Conservation (phyloP, 2,329 filamentous ascomycete genomes). For the Orbilia javanica region DNA sequence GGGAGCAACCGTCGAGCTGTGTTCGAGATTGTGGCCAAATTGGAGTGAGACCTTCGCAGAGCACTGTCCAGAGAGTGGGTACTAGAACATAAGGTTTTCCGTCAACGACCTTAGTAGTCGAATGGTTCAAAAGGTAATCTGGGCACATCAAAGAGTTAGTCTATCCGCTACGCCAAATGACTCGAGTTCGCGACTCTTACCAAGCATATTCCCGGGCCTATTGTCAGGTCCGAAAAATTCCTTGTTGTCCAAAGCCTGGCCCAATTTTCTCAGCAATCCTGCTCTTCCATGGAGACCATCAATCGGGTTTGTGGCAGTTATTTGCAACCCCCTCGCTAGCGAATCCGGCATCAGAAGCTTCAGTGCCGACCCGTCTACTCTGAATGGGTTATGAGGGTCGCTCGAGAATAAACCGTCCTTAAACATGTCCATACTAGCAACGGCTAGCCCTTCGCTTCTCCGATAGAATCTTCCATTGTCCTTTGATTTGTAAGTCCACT, state of each 20-base stretch:
- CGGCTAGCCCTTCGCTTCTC: conserved; percentile 88
- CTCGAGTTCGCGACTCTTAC: conserved; percentile 68
- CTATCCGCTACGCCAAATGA: background rate
- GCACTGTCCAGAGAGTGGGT: conserved; percentile 87
- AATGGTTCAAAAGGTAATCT: conserved; percentile 95
- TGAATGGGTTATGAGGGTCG: conserved; percentile 81
- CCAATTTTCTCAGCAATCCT: conserved; percentile 80
- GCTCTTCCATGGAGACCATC: conserved; percentile 87
- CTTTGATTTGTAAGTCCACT: conserved; percentile 92
- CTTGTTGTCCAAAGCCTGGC: conserved; percentile 79
- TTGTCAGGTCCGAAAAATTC: conserved; percentile 87
- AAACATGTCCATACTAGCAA: conserved; percentile 71
- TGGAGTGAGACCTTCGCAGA: conserved; percentile 85
- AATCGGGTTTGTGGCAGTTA: conserved; percentile 81
- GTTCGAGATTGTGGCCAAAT: conserved; percentile 93
- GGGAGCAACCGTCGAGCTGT: conserved; percentile 83
- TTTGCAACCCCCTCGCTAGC: conserved; percentile 86
- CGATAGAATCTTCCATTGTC: conserved; percentile 86
- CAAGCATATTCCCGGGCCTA: conserved; percentile 92
- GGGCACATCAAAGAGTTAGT: background rate
- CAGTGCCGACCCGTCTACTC: conserved; percentile 88
- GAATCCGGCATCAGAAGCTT: conserved; percentile 78
- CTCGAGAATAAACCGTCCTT: conserved; percentile 83
- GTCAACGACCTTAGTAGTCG: conserved; percentile 82
- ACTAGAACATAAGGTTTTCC: conserved; percentile 88